These are phyloP conservation scores for Termitomyces sp. DNA, from an alignment of 768 basidiomycete genomes.

Conservation along the genomic window DNA sequence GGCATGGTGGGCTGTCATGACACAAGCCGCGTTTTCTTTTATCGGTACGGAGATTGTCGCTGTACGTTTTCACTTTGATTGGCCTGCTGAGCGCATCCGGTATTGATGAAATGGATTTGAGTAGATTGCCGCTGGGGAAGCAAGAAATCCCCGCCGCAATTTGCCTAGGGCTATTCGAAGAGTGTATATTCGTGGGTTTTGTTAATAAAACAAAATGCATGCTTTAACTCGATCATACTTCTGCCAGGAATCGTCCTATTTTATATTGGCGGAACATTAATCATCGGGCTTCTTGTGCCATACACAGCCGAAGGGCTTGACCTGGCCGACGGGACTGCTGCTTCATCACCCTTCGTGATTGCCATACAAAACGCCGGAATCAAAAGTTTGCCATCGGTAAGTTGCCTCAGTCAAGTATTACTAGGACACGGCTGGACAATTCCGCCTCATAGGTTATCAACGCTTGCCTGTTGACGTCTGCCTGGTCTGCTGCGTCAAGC, in stretches of 20 bases:
- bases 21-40: slow-evolving; percentile 87
- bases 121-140: slow-evolving; percentile 83
- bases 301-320: slow-evolving; percentile 54
- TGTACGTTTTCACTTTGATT: slow-evolving; percentile 31
- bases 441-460: slow-evolving; percentile 56
- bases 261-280: slow-evolving; percentile 58
- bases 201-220: not conserved
- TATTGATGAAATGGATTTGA: slow-evolving; percentile 9
- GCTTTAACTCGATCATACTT: not conserved
- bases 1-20: slow-evolving; percentile 52
- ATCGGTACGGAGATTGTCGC: slow-evolving; percentile 95
- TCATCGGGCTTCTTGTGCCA: slow-evolving; percentile 83
- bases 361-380: slow-evolving; percentile 87
- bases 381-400: slow-evolving; percentile 71
- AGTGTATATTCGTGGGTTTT: slow-evolving; percentile 59
- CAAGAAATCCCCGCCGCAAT: slow-evolving; percentile 79
- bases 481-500: slow-evolving; percentile 88
- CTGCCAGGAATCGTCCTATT: slow-evolving; percentile 72
- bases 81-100: not conserved
- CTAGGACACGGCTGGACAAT: not conserved
- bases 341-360: slow-evolving; percentile 86
- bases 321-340: slow-evolving; percentile 52
- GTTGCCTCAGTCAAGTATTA: slow-evolving; percentile 28
- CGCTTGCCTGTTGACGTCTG: slow-evolving; percentile 78
- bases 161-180: slow-evolving; percentile 60